Evolutionary conservation across 2,329 filamentous ascomycete species (phyloP).

Genomic region (Rosellinia necatrix): DNA sequence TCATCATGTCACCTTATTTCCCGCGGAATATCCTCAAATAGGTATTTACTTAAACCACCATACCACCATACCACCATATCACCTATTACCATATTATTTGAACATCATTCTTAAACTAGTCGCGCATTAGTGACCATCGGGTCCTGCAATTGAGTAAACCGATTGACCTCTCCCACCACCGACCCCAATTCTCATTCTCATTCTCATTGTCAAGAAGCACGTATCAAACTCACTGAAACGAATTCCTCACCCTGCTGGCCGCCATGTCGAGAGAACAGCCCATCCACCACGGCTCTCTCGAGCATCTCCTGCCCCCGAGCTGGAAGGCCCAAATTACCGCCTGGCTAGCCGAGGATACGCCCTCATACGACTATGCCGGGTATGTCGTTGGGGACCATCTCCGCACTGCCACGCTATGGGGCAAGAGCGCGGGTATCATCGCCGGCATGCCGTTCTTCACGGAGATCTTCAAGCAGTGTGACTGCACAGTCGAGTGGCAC

Average conservation of each 20-base stretch:
- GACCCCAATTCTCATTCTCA: neutral
- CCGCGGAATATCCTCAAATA: too few species aligned
- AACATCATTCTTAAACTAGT: neutral
- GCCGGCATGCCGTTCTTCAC: conserved; percentile 95
- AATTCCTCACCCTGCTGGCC: neutral
- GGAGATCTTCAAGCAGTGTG: conserved; percentile 88
- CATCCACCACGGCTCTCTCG: conserved; percentile 50
- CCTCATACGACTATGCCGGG: conserved; percentile 94
- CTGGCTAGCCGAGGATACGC: conserved; percentile 96
- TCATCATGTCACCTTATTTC: neutral
- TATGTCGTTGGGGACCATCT: conserved; percentile 84
- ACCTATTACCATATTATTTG: too few species aligned
- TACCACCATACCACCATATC: too few species aligned
- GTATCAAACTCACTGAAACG: neutral
- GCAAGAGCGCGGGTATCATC: conserved; percentile 76
- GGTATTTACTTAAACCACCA: too few species aligned
- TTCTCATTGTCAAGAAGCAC: neutral
- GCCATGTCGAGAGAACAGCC: conserved; percentile 35
- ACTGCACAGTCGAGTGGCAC: conserved; percentile 91
- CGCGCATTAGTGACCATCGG: neutral
- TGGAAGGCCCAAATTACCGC: conserved; percentile 80
- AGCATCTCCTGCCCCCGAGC: conserved; percentile 79
- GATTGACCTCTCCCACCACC: neutral
- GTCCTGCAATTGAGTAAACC: neutral
- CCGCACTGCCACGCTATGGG: conserved; percentile 69